Base-by-base conservation (phyloP, 177 flowering plant genomes). In the Vitis hybrid region DNA sequence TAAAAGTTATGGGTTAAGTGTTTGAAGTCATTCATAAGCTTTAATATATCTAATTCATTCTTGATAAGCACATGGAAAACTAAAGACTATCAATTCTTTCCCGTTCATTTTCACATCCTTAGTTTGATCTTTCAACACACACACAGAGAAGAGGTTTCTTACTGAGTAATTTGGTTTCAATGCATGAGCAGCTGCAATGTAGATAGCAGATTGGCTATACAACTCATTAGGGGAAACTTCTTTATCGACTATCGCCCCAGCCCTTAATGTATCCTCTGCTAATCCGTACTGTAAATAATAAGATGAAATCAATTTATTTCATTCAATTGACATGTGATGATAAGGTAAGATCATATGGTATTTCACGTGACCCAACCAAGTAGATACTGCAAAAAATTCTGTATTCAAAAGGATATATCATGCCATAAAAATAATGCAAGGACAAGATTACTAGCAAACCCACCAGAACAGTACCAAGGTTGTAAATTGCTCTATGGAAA, bases 171-270 rank as follows among this genome's bases (percentile, higher is more conserved):
- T 95, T 78, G 98, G 96, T 77, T 93, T 91, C 77, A 95, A 76
- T 62, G 99, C 93, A 91, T 93, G 99, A 63, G 98, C 99, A 79
- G 97, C 96, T 49, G 99, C 98, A 83, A 95, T 91, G 73, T 95
- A 93, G 64, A 95, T 89, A 21, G 98, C 97, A 71, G 98, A 93
- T 64, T 91, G 97, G 76, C 98, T 84, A 70, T 95, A 95, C 62
- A 93, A 82, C 73, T 91, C 98, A 80, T 87, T 83, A 41, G 93
- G 88, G 20, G 92, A 82, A 62, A 86, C 83, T 11, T 93, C 94
- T 77, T 88, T 90, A 18, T 84, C 70, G 73, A 69, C 82, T 54
- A 76, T 77, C 56, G 89, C 87, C 59, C 98, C 97, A 61, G 86
- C 83, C 83, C 98, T 90, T 79, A 93, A 78, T 54, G 97, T 90